Conservation (phyloP, 2,329 filamentous ascomycete species). For the Aspergillus ibericus region DNA sequence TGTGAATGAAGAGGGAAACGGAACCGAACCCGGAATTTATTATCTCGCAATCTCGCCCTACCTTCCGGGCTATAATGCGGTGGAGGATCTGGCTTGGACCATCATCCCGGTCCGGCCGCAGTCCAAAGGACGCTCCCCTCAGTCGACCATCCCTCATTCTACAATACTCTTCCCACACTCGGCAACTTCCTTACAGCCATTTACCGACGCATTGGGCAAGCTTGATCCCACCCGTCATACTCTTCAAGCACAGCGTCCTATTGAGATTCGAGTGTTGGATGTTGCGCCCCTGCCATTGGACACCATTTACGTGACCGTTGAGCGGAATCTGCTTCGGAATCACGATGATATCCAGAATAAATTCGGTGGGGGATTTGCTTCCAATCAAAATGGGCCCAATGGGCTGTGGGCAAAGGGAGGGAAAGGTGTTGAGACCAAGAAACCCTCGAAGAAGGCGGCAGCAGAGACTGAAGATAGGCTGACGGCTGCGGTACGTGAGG, state of each 20-base stretch:
- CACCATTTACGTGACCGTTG: constrained; percentile 81
- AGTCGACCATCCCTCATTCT: constrained; percentile 67
- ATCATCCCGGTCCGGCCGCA: constrained; percentile 71
- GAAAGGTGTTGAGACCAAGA: constrained; percentile 32
- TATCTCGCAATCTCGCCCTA: constrained; percentile 51
- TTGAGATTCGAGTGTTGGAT: constrained; percentile 82
- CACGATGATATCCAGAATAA: constrained; percentile 80
- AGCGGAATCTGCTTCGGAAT: constrained; percentile 75
- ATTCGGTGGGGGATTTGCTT: constrained; percentile 67
- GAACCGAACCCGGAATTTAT: constrained; percentile 33
- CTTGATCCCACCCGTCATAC: constrained; percentile 73
- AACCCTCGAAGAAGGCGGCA: constrained; percentile 35
- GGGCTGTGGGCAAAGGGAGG: constrained; percentile 39
- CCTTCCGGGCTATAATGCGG: constrained; percentile 41
- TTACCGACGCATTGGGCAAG: constrained; percentile 70
- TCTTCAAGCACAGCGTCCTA: constrained; percentile 69
- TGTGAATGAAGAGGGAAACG: constrained; percentile 15
- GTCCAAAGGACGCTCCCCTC: constrained; percentile 47
- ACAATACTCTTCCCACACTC: constrained; percentile 73
- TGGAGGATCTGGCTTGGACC: constrained; percentile 73
- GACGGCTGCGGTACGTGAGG: constrained; percentile 68
- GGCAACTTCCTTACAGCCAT: constrained; percentile 76
- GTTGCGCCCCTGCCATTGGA: constrained; percentile 78
- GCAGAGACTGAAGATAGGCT: constrained; percentile 58
- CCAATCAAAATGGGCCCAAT: constrained; percentile 37